Base-by-base conservation (phyloP, 306 rosid genomes). In the Casuarina cunninghamiana region DNA sequence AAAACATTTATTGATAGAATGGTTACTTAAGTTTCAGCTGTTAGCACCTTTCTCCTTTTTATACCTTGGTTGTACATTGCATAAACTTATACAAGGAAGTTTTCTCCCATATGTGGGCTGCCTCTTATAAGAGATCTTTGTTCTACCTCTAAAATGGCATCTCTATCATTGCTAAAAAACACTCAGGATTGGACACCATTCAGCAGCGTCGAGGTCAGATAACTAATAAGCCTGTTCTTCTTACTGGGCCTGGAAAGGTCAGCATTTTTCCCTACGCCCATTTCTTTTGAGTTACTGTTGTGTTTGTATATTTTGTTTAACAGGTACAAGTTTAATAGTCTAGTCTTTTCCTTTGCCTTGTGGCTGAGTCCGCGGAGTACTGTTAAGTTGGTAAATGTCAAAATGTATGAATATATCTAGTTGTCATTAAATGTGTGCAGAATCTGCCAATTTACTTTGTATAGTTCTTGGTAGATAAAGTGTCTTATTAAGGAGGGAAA, bases 241-340 rank as follows among this genome's bases (percentile, higher is more conserved):
- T 95, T 49, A 84, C 87, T 1, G 97, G 97, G 37, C 98, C 95
- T 13, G 97, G 98, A 66, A 95, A 95, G 97, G 98, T 91, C 71
- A 68, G 83, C 37, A 78, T 61, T 74, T 44, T 35, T 65, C 35
- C 69, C 58, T 10, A 10, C 12, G 2, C 13, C 12, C 10, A 61
- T 69, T 66, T 77, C 75, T 81, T 75, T 68, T 46, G 50, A 65
- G 72, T 26, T 3, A 37, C 15, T 54, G 17, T 63, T 73, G 19
- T 26, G 10, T 53, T 11, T 35, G 6, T 19, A 10, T 32, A 54
- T 60, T 12, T 46, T 41, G 5, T 60, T 39, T 57, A 17, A 41
- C 35, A 66, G 15, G 48, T 42, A 38, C 69, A 39, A 38, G 69
- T 6, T 63, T 63, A 63, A 57, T 3, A 57, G 38, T 10, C 46